These are phyloP conservation scores for Alternaria angustiovoidea DNA, from an alignment of 2,329 filamentous ascomycete genomes.

Conservation along the genomic window DNA sequence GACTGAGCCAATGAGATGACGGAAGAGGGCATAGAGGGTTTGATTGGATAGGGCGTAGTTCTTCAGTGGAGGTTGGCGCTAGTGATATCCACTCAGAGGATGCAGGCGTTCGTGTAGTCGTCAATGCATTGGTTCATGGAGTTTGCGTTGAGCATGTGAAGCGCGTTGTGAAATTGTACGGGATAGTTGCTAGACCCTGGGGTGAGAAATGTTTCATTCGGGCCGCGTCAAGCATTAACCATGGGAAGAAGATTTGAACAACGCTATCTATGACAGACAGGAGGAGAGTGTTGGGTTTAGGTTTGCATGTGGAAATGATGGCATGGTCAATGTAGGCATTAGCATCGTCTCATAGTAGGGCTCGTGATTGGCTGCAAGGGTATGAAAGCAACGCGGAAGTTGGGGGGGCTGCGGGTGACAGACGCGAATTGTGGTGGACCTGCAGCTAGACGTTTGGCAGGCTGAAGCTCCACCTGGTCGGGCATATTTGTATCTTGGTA, in stretches of 20 bases:
- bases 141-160: slow-evolving; percentile 11
- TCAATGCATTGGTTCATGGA: slow-evolving; percentile 33
- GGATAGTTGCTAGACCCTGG: background rate
- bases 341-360: background rate
- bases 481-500: background rate
- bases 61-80: slow-evolving; percentile 24
- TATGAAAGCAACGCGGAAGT: slow-evolving; percentile 8
- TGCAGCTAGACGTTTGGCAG: slow-evolving; percentile 16
- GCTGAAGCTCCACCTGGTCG: background rate
- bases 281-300: background rate
- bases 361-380: slow-evolving; percentile 7
- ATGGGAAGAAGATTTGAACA: background rate
- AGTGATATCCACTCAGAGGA: slow-evolving; percentile 19
- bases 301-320: slow-evolving; percentile 14
- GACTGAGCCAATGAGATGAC: slow-evolving; percentile 37
- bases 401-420: slow-evolving; percentile 4
- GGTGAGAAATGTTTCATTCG: background rate
- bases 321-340: slow-evolving; percentile 8
- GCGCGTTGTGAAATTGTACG: background rate
- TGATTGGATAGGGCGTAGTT: slow-evolving; percentile 36
- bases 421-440: slow-evolving; percentile 10
- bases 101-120: slow-evolving; percentile 17
- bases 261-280: background rate
- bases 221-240: slow-evolving; percentile 6
- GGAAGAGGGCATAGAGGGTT: slow-evolving; percentile 18